Percentiles rank a stretch among this genome's conserved stretches.
Evolutionary conservation across 1,284 basidiomycete species (phyloP).

Genomic region (Schizophyllum amplum): DNA sequence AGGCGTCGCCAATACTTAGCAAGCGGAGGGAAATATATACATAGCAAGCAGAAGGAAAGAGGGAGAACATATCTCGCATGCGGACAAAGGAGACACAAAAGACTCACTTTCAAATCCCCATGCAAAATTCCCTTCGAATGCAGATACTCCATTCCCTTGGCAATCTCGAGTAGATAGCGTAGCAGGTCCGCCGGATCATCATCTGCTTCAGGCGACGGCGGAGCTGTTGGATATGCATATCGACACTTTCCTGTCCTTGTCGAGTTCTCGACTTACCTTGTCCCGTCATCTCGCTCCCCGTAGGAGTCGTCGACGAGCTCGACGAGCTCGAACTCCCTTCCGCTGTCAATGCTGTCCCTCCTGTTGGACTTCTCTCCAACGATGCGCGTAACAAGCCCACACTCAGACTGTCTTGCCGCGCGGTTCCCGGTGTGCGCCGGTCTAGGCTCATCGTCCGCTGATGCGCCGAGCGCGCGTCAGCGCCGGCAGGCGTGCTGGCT

Average conservation of each 20-base stretch:
- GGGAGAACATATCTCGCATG: neutral
- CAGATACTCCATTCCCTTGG: slow-evolving; percentile 71
- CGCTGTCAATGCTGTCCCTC: no score
- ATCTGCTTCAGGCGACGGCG: no score
- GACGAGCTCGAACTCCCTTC: neutral
- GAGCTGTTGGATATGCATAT: no score
- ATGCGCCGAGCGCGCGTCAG: neutral
- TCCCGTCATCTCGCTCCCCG: no score
- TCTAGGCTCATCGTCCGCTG: neutral
- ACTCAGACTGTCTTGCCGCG: neutral
- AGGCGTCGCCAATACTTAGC: no score
- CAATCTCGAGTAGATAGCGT: slow-evolving; percentile 61
- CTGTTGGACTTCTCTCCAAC: neutral
- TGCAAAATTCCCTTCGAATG: slow-evolving; percentile 59
- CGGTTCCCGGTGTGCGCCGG: neutral
- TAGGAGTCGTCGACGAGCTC: neutral
- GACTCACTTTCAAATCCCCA: slow-evolving; percentile 61
- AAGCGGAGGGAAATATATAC: no score
- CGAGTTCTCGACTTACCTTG: no score
- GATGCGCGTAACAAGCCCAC: neutral
- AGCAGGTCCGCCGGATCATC: slow-evolving; percentile 32
- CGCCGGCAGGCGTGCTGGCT: no score
- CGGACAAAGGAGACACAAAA: neutral
- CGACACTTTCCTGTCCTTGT: no score
- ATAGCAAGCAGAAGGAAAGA: neutral